A percentile compares a stretch with the other conserved stretches of the same genome.
phyloP scores from a whole-genome alignment of 176 grass and related monocot species.

The Zizania latifolia region DNA sequence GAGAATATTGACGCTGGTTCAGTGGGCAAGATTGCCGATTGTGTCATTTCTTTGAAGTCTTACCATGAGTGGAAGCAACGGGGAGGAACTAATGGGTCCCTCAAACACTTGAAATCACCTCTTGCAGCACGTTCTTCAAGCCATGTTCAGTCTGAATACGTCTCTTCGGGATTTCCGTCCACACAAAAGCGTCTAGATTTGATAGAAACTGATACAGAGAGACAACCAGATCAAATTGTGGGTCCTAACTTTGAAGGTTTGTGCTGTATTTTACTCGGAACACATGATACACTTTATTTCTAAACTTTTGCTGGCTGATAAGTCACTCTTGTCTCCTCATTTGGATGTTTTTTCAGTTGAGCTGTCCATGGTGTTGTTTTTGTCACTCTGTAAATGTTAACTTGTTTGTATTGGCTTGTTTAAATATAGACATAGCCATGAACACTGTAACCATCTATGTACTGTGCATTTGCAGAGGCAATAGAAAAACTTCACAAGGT shows the following conservation, averaged over 20 bases:
- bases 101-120: conserved; percentile 70
- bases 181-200: conserved; percentile 43
- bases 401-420: not conserved
- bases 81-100: conserved; percentile 29
- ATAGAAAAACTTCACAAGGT: conserved; percentile 56
- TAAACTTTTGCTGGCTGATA: not conserved
- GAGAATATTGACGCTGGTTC: conserved; percentile 60
- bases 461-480: conserved; percentile 53
- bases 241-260: conserved; percentile 46
- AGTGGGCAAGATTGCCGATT: conserved; percentile 68
- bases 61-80: conserved; percentile 58
- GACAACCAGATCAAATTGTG: conserved; percentile 22
- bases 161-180: conserved; percentile 24
- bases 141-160: conserved; percentile 20
- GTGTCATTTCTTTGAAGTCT: conserved; percentile 63
- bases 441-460: not conserved
- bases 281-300: not conserved
- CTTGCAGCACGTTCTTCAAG: conserved; percentile 33
- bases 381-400: not conserved
- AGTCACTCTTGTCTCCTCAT: not conserved
- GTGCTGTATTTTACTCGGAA: not conserved
- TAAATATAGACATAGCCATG: not conserved
- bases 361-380: not conserved
- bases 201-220: conserved; percentile 22
- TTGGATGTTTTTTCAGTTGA: conserved; percentile 1